phyloP scores from a whole-genome alignment of 2,329 filamentous ascomycete species.

The Epichloe festucae region DNA sequence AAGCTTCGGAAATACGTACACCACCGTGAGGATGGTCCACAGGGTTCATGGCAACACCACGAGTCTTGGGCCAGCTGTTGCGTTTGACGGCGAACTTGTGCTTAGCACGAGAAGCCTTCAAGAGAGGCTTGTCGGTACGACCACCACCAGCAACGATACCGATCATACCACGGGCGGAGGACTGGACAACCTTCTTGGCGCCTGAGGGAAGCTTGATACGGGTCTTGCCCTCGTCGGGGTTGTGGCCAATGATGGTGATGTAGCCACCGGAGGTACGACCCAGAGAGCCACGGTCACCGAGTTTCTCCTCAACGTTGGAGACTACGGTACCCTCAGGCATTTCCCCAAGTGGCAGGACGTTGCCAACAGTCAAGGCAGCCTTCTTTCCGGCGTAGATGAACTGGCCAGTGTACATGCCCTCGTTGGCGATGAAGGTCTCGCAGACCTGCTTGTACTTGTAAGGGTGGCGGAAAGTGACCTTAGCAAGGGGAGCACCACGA shows the following conservation, averaged over 20 bases:
- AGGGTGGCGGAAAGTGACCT: constrained; percentile 92
- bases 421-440: constrained; percentile 99
- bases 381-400: constrained; percentile 99
- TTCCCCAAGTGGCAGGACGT: constrained; percentile 86
- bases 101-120: constrained; percentile 99
- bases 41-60: constrained; percentile 99
- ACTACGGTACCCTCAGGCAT: constrained; percentile 99
- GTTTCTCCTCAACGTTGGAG: constrained; percentile 98
- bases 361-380: constrained; percentile 90
- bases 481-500: constrained; percentile 96
- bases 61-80: constrained; percentile 99
- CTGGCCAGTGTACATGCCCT: constrained; percentile 99
- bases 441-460: constrained; percentile 96
- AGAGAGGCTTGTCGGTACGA: constrained; percentile 97
- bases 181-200: constrained; percentile 98
- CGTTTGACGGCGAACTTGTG: constrained; percentile 99
- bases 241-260: constrained; percentile 94
- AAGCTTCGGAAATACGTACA: constrained; percentile 36
- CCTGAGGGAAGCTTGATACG: constrained; percentile 98
- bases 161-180: constrained; percentile 90
- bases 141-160: constrained; percentile 99
- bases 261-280: constrained; percentile 99
- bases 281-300: constrained; percentile 89
- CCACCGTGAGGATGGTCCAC: constrained; percentile 98
- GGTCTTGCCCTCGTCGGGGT: constrained; percentile 98